A percentile compares a stretch with the other conserved stretches of the same genome.
Evolutionary conservation across 2,329 filamentous ascomycete species (phyloP).

Genomic region (Colletotrichum orchidophilum): DNA sequence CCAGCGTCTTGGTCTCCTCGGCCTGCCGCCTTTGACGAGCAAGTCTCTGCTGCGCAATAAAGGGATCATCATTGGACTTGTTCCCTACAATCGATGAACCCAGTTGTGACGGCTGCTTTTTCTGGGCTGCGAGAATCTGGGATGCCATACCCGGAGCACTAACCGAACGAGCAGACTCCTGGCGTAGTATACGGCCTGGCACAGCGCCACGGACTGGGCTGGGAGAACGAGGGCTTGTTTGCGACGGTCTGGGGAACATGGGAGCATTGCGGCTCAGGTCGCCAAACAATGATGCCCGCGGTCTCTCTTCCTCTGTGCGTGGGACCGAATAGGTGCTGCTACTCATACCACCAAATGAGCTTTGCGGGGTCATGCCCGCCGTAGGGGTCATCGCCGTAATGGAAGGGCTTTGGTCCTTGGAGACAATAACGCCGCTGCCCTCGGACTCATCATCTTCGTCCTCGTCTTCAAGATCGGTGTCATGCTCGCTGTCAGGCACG

Average conservation of each 20-base stretch:
- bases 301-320: conserved; percentile 54
- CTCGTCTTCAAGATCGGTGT: conserved; percentile 49
- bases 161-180: conserved; percentile 64
- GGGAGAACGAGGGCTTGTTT: conserved; percentile 74
- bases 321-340: conserved; percentile 59
- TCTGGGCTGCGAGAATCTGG: conserved; percentile 56
- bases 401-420: conserved; percentile 68
- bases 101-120: conserved; percentile 47
- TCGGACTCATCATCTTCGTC: conserved; percentile 61
- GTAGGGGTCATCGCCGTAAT: conserved; percentile 55
- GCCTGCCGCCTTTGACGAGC: conserved; percentile 64
- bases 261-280: conserved; percentile 61
- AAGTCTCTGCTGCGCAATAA: conserved; percentile 60
- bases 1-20: conserved; percentile 65
- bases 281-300: conserved; percentile 61
- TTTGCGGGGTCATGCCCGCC: conserved; percentile 64
- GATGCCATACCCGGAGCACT: conserved; percentile 69
- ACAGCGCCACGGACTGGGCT: conserved; percentile 73
- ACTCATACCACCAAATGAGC: conserved; percentile 63
- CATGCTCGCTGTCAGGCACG: conserved; percentile 30
- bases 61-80: conserved; percentile 54
- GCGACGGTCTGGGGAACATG: conserved; percentile 62
- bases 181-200: conserved; percentile 57
- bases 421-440: conserved; percentile 72
- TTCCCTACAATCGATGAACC: conserved; percentile 52